These are phyloP conservation scores for Trichoderma koningii DNA, from an alignment of 2,329 filamentous ascomycete genomes.

Conservation along the genomic window DNA sequence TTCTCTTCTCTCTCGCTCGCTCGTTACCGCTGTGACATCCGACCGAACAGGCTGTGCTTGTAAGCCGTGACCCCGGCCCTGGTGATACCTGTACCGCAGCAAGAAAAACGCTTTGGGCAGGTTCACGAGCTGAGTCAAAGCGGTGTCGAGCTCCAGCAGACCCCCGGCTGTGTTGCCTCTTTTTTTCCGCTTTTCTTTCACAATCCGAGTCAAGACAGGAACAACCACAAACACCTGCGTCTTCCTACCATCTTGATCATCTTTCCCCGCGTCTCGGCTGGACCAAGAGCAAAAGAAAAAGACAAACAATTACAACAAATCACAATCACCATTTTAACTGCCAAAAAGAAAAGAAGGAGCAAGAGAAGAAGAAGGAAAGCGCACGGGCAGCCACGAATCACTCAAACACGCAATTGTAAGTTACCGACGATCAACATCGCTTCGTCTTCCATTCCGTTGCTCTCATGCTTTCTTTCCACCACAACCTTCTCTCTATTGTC, in stretches of 20 bases:
- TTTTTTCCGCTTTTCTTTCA: slow-evolving; percentile 14
- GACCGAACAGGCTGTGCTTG: slow-evolving; percentile 9
- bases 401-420: slow-evolving; percentile 11
- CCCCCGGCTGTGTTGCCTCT: slow-evolving; percentile 11
- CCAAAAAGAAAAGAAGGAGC: neutral
- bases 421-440: neutral
- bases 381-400: neutral
- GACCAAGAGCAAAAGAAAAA: slow-evolving; percentile 8
- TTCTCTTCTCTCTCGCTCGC: neutral
- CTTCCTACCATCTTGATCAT: neutral
- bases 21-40: slow-evolving; percentile 21
- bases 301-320: too few species aligned
- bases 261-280: slow-evolving; percentile 19
- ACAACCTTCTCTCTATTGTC: neutral
- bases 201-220: slow-evolving; percentile 20
- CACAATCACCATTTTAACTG: neutral
- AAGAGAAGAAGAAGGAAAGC: neutral
- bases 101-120: slow-evolving; percentile 19
- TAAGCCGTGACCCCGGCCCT: slow-evolving; percentile 24
- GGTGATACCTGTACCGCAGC: slow-evolving; percentile 18
- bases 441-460: neutral
- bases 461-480: neutral
- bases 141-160: slow-evolving; percentile 23
- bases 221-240: slow-evolving; percentile 1
- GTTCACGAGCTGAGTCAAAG: slow-evolving; percentile 25